Conservation (phyloP, 352 stramenopile species). For the Phytophthora ramorum region DNA sequence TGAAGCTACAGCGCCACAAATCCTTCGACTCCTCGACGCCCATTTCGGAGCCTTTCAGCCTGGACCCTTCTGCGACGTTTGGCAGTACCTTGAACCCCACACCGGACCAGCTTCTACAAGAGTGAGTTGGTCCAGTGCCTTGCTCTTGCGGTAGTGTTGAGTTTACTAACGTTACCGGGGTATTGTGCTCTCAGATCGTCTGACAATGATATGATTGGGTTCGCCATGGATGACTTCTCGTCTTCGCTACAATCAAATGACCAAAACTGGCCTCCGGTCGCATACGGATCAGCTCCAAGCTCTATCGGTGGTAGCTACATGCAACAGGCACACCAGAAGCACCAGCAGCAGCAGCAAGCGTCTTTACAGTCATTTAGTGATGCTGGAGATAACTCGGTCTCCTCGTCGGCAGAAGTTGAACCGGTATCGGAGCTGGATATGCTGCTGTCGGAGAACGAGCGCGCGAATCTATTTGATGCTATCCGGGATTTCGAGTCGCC, state of each 20-base stretch:
- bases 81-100: constrained; percentile 33
- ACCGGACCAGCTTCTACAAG: constrained; percentile 53
- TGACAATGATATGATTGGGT: constrained; percentile 71
- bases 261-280: constrained; percentile 33
- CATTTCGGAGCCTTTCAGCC: constrained; percentile 35
- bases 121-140: constrained; percentile 46
- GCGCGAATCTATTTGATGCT: constrained; percentile 70
- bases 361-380: constrained; percentile 16
- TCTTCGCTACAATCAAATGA: constrained; percentile 53
- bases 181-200: constrained; percentile 27
- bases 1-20: constrained; percentile 70
- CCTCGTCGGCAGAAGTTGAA: constrained; percentile 25
- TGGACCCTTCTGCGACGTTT: constrained; percentile 31
- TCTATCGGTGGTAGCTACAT: constrained; percentile 31
- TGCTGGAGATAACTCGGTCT: constrained; percentile 15
- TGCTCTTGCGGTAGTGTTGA: neutral
- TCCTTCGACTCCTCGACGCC: constrained; percentile 69
- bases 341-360: constrained; percentile 18
- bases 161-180: constrained; percentile 4
- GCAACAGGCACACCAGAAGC: constrained; percentile 31
- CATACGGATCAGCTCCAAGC: constrained; percentile 32
- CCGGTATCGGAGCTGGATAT: constrained; percentile 52
- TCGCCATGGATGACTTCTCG: constrained; percentile 74
- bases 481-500: constrained; percentile 77
- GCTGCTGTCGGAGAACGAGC: constrained; percentile 71